Evolutionary conservation across 2,329 filamentous ascomycete species (phyloP), one percentile per base, ranked within the genome.

Genomic region (Allantophomopsis cytisporea): DNA sequence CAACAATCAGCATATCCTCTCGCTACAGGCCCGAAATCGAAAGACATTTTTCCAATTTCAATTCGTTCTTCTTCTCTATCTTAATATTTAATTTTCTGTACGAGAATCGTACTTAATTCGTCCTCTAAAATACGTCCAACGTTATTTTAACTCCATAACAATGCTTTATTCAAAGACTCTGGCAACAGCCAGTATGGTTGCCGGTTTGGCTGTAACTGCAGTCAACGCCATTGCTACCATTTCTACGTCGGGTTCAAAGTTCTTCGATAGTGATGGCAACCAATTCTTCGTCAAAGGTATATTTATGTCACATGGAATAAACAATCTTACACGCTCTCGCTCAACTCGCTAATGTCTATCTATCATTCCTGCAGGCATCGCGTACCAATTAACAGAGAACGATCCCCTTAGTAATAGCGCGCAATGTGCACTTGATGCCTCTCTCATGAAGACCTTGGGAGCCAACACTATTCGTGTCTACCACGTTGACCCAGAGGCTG

Each of bases 401-500:
- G 87, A 94, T 54, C 87, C 86, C 37, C 72, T 94, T 45, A 62
- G 83, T 49, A 73, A 91, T 55, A 70, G 72, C 32, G 73, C 73
- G 36, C 87, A 94, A 64, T 93, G 85, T 64, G 59, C 69, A 50
- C 74, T 76, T 48, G 87, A 94, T 62, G 79, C 80, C 33, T 57
- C 64, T 13, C 68, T 88, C 53, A 93, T 94, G 83, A 71, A 83
- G 57, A 74, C 77, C 14, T 66, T 94, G 39, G 85, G 84, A 45
- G 75, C 82, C 55, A 94, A 94, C 57, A 71, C 81, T 21, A 86
- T 94, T 52, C 83, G 87, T 41, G 82, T 91, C 42, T 94, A 94
- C 60, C 85, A 94, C 54, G 84, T 94, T 44, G 80, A 93, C 51
- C 64, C 83, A 2, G 57, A 61, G 2, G 74, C 63, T 23, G 65